Percentiles rank a stretch among this genome's conserved stretches.
Evolutionary conservation across 1,284 basidiomycete species (phyloP).

Genomic region (Coniferiporia sulphurascens): DNA sequence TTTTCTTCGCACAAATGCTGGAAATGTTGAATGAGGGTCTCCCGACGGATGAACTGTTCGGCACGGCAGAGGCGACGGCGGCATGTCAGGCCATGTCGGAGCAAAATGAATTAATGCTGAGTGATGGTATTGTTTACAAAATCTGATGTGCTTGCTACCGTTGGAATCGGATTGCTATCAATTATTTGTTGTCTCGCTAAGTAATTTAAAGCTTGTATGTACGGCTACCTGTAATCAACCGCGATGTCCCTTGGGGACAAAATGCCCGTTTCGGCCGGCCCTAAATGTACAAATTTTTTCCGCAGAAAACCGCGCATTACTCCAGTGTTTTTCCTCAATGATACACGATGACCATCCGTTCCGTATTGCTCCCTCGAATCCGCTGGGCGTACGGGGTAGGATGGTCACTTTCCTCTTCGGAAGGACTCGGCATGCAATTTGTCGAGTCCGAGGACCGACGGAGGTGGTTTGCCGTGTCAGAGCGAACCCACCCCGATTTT

Average conservation of each 20-base stretch:
- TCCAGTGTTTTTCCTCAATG: too few species aligned
- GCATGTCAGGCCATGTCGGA: slow-evolving; percentile 79
- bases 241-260: not conserved
- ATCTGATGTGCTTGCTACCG: slow-evolving; percentile 33
- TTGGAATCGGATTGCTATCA: not conserved
- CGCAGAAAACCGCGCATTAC: not conserved
- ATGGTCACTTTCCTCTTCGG: slow-evolving; percentile 15
- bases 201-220: slow-evolving; percentile 13
- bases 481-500: slow-evolving; percentile 4
- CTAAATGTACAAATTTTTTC: not conserved
- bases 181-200: slow-evolving; percentile 4
- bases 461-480: slow-evolving; percentile 20
- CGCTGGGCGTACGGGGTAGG: not conserved
- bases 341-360: slow-evolving; percentile 8
- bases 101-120: slow-evolving; percentile 84
- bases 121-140: slow-evolving; percentile 75
- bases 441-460: slow-evolving; percentile 12
- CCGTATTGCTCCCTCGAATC: not conserved
- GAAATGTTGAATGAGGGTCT: slow-evolving; percentile 79
- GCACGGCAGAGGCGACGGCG: slow-evolving; percentile 72
- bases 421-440: not conserved
- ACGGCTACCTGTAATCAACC: not conserved
- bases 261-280: slow-evolving; percentile 13
- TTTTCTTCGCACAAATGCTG: slow-evolving; percentile 69
- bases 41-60: slow-evolving; percentile 65